Conservation (phyloP, 192 early-diverging fungal species). For the Obelidium mucronatum region DNA sequence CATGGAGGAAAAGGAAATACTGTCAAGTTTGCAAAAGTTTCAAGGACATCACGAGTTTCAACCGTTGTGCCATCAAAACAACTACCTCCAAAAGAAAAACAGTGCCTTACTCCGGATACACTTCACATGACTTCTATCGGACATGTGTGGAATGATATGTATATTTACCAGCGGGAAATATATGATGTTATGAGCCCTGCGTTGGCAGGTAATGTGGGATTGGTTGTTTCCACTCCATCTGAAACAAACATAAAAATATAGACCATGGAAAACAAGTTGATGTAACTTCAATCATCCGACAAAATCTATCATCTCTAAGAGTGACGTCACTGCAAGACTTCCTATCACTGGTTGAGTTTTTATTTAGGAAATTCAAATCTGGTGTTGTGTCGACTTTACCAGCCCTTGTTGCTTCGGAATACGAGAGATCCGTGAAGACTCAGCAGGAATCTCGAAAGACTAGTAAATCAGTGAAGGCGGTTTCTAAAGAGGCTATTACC, state of each 20-base stretch:
- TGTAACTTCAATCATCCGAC: background rate
- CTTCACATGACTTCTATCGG: background rate
- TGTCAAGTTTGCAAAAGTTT: too few species aligned
- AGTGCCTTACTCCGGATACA: background rate
- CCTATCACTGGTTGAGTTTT: background rate
- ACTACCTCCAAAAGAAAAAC: too few species aligned
- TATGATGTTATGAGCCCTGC: background rate
- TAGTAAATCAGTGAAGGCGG: background rate
- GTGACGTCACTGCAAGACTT: background rate
- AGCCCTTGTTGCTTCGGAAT: background rate
- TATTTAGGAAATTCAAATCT: background rate
- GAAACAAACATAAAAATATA: too few species aligned
- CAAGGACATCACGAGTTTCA: too few species aligned
- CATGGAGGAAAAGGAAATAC: too few species aligned
- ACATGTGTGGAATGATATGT: constrained; percentile 25
- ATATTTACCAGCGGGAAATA: constrained; percentile 1
- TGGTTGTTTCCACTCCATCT: background rate
- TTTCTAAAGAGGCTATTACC: background rate
- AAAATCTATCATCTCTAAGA: background rate
- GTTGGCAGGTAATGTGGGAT: constrained; percentile 5
- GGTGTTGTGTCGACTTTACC: background rate
- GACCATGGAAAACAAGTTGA: too few species aligned
- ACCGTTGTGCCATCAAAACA: too few species aligned
- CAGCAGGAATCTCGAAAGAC: background rate
- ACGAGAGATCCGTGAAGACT: background rate